Base-by-base conservation (phyloP, 2,329 filamentous ascomycete species). In the Epichloe sp. region DNA sequence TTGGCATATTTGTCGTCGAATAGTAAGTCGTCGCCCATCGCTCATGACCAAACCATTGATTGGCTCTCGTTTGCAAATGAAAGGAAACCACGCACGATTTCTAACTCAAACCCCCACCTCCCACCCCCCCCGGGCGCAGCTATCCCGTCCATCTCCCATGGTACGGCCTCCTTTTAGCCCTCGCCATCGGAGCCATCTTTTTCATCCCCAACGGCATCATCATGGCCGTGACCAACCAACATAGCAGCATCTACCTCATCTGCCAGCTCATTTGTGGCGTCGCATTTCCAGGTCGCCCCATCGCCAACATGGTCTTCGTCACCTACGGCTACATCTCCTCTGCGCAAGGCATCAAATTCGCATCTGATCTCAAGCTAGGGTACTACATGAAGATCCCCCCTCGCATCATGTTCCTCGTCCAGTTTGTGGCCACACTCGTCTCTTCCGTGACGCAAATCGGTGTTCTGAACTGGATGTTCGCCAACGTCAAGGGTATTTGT, bases 221-320 rank as follows among this genome's bases (percentile, higher is more conserved):
- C 60, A 94, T 93, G 86, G 88, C 88, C 15, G 88, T 94, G 57
- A 94, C 88, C 10, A 94, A 93, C 64, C 87, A 91, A 63, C 86
- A 93, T 65, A 88, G 82, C 66, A 88, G 83, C 65, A 87, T 91
- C 57, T 93, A 91, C 64, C 76, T 93, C 37, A 86, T 93, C 59
- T 91, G 87, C 64, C 88, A 93, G 66, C 77, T 94, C 52, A 83
- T 93, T 56, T 91, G 86, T 56, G 88, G 88, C 50, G 82, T 79
- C 48, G 74, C 88, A 15, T 94, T 94, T 63, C 88, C 88, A 0
- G 88, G 88, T 31, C 83, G 85, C 1, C 88, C 88, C 1, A 86
- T 94, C 11, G 88, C 88, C 48, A 93, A 94, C 66, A 94, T 94
- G 88, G 86, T 94, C 37, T 95, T 94, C 60, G 87, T 91, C 46